Evolutionary conservation across 2,329 filamentous ascomycete species (phyloP), one percentile per base, ranked within the genome.

Genomic region (Trichoderma sp.): DNA sequence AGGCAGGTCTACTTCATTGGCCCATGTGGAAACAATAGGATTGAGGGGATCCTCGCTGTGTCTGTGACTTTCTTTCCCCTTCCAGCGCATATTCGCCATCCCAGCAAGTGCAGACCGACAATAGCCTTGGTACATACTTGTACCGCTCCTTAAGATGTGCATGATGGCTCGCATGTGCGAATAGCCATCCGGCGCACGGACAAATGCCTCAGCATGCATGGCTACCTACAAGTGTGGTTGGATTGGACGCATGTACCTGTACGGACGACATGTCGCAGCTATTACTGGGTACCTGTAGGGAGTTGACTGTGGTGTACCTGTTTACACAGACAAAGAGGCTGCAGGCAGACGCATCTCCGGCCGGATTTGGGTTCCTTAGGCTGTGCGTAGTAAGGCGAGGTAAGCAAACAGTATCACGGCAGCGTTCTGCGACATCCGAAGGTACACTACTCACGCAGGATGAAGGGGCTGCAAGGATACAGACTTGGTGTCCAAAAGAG

Each of bases 221-320:
- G 59, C 69, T 72, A 38, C 69, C 69, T 72, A 72, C 31, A 21
- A 53, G 69, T 72, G 69, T 72, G 69, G 60, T 72, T 7, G 60
- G 29, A 72, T 72, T 45, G 27, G 60, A 65, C 63, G 29, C 56
- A 64, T 31, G 31, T 62, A 63, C 38, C 50, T 41, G 50, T 71
- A 71, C 59, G 41, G 60, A 64, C 38, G n/a, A 7, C 33, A 33
- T 29, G 53, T 7, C 24, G 50, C 50, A 56, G 50, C 50, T 24
- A 24, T 21, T 12, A 53, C 50, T 56, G n/a, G 50, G 50, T 56
- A 24, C 50, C 3, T 24, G 50, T 56, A 56, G 21, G 50, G 50
- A 56, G 50, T 59, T 69, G 50, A 9, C 68, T n/a, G 33, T 53
- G 12, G 33, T 60, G 71, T 33, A 64, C 27, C 24, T 56, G 62